These are phyloP conservation scores for Claviceps sp. DNA, from an alignment of 2,329 filamentous ascomycete genomes.

Conservation along the genomic window DNA sequence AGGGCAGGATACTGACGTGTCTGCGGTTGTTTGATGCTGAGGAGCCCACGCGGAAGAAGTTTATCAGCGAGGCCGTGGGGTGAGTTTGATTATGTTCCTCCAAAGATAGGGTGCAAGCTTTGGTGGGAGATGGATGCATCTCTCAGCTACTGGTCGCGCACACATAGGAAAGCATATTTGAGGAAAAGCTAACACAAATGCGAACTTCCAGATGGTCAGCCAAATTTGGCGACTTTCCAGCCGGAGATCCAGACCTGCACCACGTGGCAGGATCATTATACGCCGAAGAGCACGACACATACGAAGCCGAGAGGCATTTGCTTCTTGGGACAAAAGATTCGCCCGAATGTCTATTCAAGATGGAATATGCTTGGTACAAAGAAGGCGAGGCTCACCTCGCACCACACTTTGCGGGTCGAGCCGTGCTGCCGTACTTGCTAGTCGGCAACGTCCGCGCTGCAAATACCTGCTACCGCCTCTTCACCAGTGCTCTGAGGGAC, in stretches of 20 bases:
- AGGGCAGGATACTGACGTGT: slow-evolving; percentile 63
- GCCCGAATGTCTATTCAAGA: slow-evolving; percentile 59
- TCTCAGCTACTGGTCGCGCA: neutral
- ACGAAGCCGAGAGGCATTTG: slow-evolving; percentile 87
- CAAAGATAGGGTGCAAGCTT: too few relatives aligned
- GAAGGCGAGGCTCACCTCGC: slow-evolving; percentile 81
- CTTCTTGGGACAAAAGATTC: slow-evolving; percentile 82
- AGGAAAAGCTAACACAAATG: slow-evolving; percentile 6
- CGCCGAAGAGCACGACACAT: slow-evolving; percentile 84
- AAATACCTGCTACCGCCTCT: slow-evolving; percentile 63
- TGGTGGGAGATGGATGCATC: too few relatives aligned
- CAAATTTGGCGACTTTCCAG: slow-evolving; percentile 74
- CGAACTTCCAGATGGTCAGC: slow-evolving; percentile 54
- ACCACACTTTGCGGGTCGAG: slow-evolving; percentile 72
- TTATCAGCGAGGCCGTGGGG: slow-evolving; percentile 72
- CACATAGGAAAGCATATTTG: neutral
- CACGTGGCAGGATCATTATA: slow-evolving; percentile 80
- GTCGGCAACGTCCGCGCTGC: slow-evolving; percentile 84
- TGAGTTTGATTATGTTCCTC: slow-evolving; percentile 24
- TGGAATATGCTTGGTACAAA: slow-evolving; percentile 92
- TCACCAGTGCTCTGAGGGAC: slow-evolving; percentile 26
- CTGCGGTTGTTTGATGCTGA: slow-evolving; percentile 66
- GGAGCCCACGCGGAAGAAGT: slow-evolving; percentile 88
- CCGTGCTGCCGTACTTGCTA: slow-evolving; percentile 80
- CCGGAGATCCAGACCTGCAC: slow-evolving; percentile 87